A percentile compares a stretch with the other conserved stretches of the same genome.
Evolutionary conservation across 371 early-diverging fungal species (phyloP).

Genomic region (Mucor indicus): DNA sequence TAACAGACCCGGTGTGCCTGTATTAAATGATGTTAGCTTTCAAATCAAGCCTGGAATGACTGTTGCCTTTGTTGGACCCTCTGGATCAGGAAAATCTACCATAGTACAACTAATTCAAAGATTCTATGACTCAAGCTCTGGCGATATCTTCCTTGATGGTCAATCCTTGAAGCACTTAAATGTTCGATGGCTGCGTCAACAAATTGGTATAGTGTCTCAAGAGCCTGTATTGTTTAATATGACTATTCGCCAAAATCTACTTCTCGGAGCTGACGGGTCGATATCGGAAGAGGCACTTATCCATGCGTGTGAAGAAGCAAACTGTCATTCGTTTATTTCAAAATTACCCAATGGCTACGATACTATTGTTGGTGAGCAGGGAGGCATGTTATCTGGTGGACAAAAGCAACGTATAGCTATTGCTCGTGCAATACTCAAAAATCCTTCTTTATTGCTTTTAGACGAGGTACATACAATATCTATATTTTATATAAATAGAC

Average conservation of each 20-base stretch:
- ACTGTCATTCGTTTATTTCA: conserved; percentile 67
- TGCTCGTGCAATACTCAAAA: conserved; percentile 66
- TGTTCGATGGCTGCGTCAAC: conserved; percentile 50
- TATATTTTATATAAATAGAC: background rate
- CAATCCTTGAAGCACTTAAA: conserved; percentile 46
- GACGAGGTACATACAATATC: conserved; percentile 60
- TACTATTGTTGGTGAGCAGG: conserved; percentile 55
- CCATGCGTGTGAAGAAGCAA: conserved; percentile 63
- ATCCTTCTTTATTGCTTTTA: conserved; percentile 64
- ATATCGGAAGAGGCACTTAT: conserved; percentile 53
- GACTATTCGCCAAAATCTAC: conserved; percentile 73
- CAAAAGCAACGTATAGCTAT: conserved; percentile 82
- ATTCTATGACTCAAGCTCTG: conserved; percentile 59
- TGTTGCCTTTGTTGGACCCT: conserved; percentile 63
- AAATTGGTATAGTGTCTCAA: conserved; percentile 70
- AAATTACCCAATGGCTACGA: conserved; percentile 66
- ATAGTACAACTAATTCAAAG: conserved; percentile 59
- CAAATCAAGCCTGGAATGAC: conserved; percentile 58
- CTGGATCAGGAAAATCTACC: conserved; percentile 71
- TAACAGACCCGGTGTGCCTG: conserved; percentile 48
- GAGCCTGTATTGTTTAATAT: conserved; percentile 71
- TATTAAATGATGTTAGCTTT: conserved; percentile 56
- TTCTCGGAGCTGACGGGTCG: conserved; percentile 42
- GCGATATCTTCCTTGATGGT: conserved; percentile 58
- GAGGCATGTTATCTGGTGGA: conserved; percentile 74